Percentiles rank a stretch among this genome's conserved stretches.
Evolutionary conservation across 139 green algal genomes (phyloP).

Genomic region (Zygnema circumcarinatum): DNA sequence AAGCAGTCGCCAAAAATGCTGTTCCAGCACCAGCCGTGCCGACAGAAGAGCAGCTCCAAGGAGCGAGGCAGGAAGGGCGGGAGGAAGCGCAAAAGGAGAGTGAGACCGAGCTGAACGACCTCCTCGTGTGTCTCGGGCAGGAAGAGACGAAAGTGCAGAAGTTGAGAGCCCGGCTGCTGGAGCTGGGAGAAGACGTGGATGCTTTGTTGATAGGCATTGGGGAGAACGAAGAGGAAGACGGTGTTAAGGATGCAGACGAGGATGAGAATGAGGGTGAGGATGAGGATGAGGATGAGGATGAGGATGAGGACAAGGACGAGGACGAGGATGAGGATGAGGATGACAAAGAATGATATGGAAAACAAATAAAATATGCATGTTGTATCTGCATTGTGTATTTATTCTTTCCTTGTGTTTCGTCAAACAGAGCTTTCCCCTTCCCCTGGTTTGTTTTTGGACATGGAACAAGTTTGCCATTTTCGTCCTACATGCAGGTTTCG

Average conservation of each 20-base stretch:
- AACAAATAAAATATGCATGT: no score
- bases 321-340: no score
- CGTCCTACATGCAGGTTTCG: no score
- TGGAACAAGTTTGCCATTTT: no score
- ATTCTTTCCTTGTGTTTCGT: no score
- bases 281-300: conserved; percentile 15
- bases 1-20: background rate
- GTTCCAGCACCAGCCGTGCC: background rate
- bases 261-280: conserved; percentile 13
- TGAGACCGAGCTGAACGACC: conserved; percentile 78
- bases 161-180: conserved; percentile 65
- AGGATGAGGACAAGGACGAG: background rate
- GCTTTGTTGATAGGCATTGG: conserved; percentile 57
- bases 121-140: conserved; percentile 87
- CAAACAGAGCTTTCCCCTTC: no score
- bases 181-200: conserved; percentile 75
- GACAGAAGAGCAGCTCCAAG: conserved; percentile 27
- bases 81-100: conserved; percentile 66
- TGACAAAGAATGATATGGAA: no score
- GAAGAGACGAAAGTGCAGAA: conserved; percentile 63
- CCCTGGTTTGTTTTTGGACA: no score
- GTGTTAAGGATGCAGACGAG: conserved; percentile 45
- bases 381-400: no score
- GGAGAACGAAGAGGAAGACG: conserved; percentile 54
- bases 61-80: conserved; percentile 50